These are phyloP conservation scores for Apiotrichum gracile DNA, from an alignment of 1,284 basidiomycete species.

Conservation along the genomic window DNA sequence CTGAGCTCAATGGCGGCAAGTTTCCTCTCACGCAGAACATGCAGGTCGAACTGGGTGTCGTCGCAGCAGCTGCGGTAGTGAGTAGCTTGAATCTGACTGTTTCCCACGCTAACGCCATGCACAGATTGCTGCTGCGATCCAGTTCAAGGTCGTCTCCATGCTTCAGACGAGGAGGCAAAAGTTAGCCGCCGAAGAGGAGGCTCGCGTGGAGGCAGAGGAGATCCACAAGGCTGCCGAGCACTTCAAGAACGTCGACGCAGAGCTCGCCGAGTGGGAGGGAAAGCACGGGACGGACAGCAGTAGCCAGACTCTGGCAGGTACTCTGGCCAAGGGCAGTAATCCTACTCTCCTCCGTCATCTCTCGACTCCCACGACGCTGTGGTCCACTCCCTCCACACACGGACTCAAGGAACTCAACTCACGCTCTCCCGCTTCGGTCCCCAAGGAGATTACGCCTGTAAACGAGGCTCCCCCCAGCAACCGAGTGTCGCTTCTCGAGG, in stretches of 20 bases:
- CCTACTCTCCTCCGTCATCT: background rate
- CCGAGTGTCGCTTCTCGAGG: slow-evolving; percentile 12
- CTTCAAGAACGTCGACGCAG: slow-evolving; percentile 61
- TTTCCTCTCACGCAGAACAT: slow-evolving; percentile 84
- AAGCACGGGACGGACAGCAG: slow-evolving; percentile 56
- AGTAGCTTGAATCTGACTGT: slow-evolving; percentile 6
- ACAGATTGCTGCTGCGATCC: slow-evolving; percentile 75
- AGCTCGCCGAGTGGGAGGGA: slow-evolving; percentile 79
- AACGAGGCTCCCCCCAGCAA: background rate
- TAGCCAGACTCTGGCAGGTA: background rate
- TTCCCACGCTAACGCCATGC: slow-evolving; percentile 6
- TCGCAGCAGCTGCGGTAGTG: slow-evolving; percentile 58
- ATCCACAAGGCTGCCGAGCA: slow-evolving; percentile 68
- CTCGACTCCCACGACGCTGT: no score
- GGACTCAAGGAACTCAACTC: background rate
- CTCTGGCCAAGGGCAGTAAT: slow-evolving; percentile 4
- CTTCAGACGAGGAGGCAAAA: slow-evolving; percentile 72
- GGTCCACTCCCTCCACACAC: background rate
- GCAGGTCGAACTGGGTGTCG: slow-evolving; percentile 87
- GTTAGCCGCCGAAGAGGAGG: slow-evolving; percentile 65
- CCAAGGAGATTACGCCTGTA: background rate
- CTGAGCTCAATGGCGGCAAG: slow-evolving; percentile 64
- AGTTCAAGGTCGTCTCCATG: slow-evolving; percentile 74
- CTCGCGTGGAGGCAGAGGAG: slow-evolving; percentile 65
- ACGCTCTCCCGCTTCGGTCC: background rate